Conservation (phyloP, 225 moss, liverwort and hornwort genomes). For the Polytrichum formosum region DNA sequence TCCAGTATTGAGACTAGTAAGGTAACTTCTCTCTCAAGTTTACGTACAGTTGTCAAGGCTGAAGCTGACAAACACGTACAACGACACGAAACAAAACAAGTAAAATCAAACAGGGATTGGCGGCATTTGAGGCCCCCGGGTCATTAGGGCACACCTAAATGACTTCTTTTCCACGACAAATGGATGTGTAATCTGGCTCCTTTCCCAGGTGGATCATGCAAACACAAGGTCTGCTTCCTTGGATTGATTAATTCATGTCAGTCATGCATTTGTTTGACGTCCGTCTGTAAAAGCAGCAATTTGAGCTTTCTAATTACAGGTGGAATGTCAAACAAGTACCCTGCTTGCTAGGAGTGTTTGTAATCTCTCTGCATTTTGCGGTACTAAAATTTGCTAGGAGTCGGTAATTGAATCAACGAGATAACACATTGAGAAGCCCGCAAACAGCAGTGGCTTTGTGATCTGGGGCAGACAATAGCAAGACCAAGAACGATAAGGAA, state of each 20-base stretch:
- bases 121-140: constrained; percentile 50
- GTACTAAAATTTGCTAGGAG: not conserved
- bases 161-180: not conserved
- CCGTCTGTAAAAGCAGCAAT: not conserved
- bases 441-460: not conserved
- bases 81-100: constrained; percentile 39
- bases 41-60: constrained; percentile 19
- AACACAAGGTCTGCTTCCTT: too few relatives aligned
- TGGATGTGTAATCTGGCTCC: not conserved
- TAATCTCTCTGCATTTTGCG: not conserved
- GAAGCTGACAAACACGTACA: constrained; percentile 23
- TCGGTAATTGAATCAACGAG: not conserved
- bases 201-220: not conserved
- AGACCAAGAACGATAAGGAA: too few relatives aligned
- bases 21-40: constrained; percentile 26
- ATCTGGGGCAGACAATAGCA: too few relatives aligned
- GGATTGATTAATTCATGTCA: not conserved
- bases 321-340: not conserved
- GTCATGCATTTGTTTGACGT: not conserved
- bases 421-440: not conserved
- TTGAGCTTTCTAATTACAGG: not conserved
- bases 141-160: constrained; percentile 11
- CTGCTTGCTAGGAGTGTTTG: not conserved
- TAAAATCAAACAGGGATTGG: constrained; percentile 48
- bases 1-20: constrained; percentile 13